Percentiles rank a stretch among this genome's conserved stretches.
Evolutionary conservation across 1,284 basidiomycete genomes (phyloP).

Genomic region (Prillingera fragicola): DNA sequence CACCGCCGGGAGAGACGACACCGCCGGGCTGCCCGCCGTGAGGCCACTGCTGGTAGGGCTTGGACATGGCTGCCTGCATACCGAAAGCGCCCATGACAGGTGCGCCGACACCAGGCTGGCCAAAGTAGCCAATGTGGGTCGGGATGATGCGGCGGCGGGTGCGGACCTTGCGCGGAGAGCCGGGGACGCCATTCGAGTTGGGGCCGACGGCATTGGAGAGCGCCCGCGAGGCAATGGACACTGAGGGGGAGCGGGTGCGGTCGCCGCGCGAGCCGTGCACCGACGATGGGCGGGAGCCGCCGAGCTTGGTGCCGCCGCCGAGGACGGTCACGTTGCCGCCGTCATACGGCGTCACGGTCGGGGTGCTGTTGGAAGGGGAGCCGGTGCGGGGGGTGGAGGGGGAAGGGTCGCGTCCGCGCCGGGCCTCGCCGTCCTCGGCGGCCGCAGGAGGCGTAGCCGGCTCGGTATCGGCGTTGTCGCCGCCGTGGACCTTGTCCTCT

Average conservation of each 20-base stretch:
- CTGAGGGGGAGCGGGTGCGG: constrained; percentile 40
- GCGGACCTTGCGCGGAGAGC: constrained; percentile 28
- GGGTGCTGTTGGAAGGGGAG: constrained; percentile 16
- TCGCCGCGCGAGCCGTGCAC: constrained; percentile 19
- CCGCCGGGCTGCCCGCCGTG: constrained; percentile 13
- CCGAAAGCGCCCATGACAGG: constrained; percentile 38
- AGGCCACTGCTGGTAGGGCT: constrained; percentile 12
- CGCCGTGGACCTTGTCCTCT: constrained; percentile 12
- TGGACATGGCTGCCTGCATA: constrained; percentile 14
- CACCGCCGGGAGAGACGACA: constrained; percentile 6
- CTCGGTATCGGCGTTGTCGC: constrained; percentile 5
- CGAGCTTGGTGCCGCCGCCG: constrained; percentile 49
- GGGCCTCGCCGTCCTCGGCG: constrained; percentile 5
- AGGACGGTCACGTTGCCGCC: constrained; percentile 49
- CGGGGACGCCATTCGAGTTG: constrained; percentile 21
- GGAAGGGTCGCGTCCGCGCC: constrained; percentile 19
- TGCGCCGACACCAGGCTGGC: constrained; percentile 40
- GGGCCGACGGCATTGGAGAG: constrained; percentile 35
- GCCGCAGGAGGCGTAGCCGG: constrained; percentile 7
- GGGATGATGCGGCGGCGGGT: constrained; percentile 45
- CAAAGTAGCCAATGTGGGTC: constrained; percentile 40
- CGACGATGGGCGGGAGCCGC: constrained; percentile 37
- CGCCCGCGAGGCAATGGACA: constrained; percentile 40
- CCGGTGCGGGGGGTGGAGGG: constrained; percentile 13
- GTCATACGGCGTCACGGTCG: constrained; percentile 48